phyloP scores from a whole-genome alignment of 345 rosid genomes.

The Clausena lansium region DNA sequence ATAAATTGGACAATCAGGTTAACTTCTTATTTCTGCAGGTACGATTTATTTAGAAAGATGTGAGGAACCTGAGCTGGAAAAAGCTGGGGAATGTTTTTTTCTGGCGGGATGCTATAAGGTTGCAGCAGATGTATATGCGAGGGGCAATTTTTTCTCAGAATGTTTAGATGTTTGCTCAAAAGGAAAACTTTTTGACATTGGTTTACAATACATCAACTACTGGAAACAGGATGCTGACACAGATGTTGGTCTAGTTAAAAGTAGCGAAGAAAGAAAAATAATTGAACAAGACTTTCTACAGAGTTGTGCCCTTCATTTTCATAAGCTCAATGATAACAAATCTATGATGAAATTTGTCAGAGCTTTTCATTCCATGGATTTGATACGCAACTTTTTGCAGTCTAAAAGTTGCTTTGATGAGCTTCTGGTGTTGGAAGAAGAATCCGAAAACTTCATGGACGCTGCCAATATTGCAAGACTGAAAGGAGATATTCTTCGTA shows the following conservation, averaged over 20 bases:
- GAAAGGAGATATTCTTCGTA: slow-evolving; percentile 34
- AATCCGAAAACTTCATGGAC: slow-evolving; percentile 33
- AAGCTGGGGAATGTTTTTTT: slow-evolving; percentile 46
- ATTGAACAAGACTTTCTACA: too few species aligned
- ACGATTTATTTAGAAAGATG: slow-evolving; percentile 37
- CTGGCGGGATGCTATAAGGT: slow-evolving; percentile 25
- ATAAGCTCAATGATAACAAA: slow-evolving; percentile 15
- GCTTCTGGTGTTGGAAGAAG: slow-evolving; percentile 37
- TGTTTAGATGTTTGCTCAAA: slow-evolving; percentile 33
- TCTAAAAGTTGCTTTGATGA: slow-evolving; percentile 32
- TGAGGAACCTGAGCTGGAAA: slow-evolving; percentile 30
- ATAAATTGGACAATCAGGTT: neutral
- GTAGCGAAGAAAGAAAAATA: too few species aligned
- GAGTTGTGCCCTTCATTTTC: too few species aligned
- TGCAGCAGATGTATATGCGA: slow-evolving; percentile 45
- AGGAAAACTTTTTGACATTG: slow-evolving; percentile 42
- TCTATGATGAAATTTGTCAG: slow-evolving; percentile 38
- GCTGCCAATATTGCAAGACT: slow-evolving; percentile 38
- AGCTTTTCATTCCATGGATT: slow-evolving; percentile 26
- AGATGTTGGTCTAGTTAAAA: too few species aligned
- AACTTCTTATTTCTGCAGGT: slow-evolving; percentile 22
- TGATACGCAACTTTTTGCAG: slow-evolving; percentile 29
- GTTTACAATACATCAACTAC: slow-evolving; percentile 34
- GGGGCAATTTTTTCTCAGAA: slow-evolving; percentile 24
- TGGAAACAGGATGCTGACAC: slow-evolving; percentile 24